Conservation (phyloP, 352 stramenopile genomes). For the Phytophthora citrophthora region DNA sequence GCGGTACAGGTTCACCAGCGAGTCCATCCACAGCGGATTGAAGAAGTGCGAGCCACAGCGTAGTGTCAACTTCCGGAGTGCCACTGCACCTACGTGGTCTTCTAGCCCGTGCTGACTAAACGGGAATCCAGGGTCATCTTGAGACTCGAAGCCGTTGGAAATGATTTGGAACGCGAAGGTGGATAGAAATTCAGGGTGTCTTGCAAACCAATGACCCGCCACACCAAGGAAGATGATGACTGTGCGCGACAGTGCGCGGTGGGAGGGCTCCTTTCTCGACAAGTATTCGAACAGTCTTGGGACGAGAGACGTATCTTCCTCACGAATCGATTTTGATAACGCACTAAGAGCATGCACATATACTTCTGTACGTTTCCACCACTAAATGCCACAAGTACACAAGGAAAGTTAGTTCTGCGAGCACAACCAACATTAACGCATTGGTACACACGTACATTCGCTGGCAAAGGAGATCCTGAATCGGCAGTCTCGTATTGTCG, state of each 20-base stretch:
- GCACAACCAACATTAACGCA: conserved; percentile 5
- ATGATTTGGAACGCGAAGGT: conserved; percentile 73
- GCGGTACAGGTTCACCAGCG: conserved; percentile 69
- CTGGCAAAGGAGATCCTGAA: conserved; percentile 40
- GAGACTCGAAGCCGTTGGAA: conserved; percentile 69
- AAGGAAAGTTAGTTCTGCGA: conserved; percentile 14
- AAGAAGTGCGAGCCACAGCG: conserved; percentile 73
- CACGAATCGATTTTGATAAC: conserved; percentile 80
- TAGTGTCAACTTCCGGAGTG: conserved; percentile 71
- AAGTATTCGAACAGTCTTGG: conserved; percentile 78
- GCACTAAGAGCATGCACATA: conserved; percentile 85
- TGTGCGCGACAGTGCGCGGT: conserved; percentile 66
- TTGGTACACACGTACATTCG: conserved; percentile 35
- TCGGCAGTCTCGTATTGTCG: conserved; percentile 70
- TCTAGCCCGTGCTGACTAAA: conserved; percentile 55
- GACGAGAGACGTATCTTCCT: conserved; percentile 78
- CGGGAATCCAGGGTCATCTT: conserved; percentile 43
- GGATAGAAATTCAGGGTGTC: conserved; percentile 60
- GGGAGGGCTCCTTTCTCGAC: conserved; percentile 66
- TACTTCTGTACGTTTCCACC: conserved; percentile 82
- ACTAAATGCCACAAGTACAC: conserved; percentile 36
- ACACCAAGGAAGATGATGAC: conserved; percentile 78
- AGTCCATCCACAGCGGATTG: conserved; percentile 72
- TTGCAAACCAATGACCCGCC: conserved; percentile 75
- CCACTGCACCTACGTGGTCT: conserved; percentile 76